Conservation (phyloP, 805 yeast species). For the Cyberlindnera xishuangbannaensis region DNA sequence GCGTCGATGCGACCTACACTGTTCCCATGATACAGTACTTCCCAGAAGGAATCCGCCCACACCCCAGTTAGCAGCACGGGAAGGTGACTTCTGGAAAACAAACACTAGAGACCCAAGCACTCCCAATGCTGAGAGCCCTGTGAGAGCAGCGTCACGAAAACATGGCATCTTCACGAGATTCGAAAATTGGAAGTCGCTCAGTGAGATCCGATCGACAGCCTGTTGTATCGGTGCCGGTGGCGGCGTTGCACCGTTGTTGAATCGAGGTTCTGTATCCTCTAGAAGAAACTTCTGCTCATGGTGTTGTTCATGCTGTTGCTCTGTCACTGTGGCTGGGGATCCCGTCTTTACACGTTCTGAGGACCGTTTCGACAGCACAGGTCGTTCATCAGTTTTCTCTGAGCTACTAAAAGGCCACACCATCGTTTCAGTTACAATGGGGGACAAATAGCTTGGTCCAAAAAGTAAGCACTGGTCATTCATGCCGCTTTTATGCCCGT, state of each 20-base stretch:
- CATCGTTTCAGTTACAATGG: too few species aligned
- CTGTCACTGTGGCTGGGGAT: too few species aligned
- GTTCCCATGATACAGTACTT: conserved; percentile 86
- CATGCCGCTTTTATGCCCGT: too few species aligned
- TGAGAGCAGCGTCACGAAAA: conserved; percentile 70
- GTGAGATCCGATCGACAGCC: conserved; percentile 38
- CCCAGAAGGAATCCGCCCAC: conserved; percentile 76
- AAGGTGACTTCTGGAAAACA: conserved; percentile 55
- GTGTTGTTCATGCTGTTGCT: not conserved
- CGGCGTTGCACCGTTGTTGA: conserved; percentile 27
- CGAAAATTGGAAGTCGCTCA: conserved; percentile 46
- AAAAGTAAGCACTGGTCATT: too few species aligned
- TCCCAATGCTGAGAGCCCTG: conserved; percentile 69
- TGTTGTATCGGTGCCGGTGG: conserved; percentile 29
- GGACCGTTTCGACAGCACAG: conserved; percentile 13
- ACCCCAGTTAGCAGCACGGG: conserved; percentile 73
- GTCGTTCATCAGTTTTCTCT: not conserved
- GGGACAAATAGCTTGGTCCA: too few species aligned
- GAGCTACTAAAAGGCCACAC: conserved; percentile 21
- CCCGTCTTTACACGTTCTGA: conserved; percentile 20
- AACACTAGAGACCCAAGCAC: conserved; percentile 65
- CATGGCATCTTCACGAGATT: conserved; percentile 62
- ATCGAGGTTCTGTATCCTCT: conserved; percentile 37
- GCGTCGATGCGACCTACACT: conserved; percentile 70
- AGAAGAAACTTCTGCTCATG: conserved; percentile 29